Evolutionary conservation across 2,329 filamentous ascomycete species (phyloP), one percentile per base, ranked within the genome.

Genomic region (Colletotrichum eleusines): DNA sequence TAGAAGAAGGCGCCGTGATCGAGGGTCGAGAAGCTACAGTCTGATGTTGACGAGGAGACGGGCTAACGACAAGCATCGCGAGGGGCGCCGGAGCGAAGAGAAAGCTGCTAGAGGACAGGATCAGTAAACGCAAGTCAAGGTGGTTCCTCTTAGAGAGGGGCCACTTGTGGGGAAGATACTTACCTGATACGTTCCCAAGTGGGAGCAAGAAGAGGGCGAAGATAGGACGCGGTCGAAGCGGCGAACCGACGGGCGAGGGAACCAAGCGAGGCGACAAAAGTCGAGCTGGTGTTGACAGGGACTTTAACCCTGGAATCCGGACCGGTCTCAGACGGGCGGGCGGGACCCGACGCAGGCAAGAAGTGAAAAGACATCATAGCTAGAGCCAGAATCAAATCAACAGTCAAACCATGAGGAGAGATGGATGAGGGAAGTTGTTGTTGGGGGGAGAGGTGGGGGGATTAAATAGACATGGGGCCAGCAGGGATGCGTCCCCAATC

Each of bases 331-430:
- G 58, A 54, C 64, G 31, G 58, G 62, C 48, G 50, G 38, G 62
- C 50, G 28, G 38, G 28, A 57, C 50, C 44, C 58, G 64, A 61
- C 48, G 38, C 58, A 67, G 57, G 58, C 35, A 57, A 66, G 38
- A 61, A 61, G 59, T n/a, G 46, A 67, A 40, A 61, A 61, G 48
- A 38, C n/a, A 63, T 53, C 46, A 38, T 63, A 61, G 59, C 64
- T 57, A 26, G 23, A 63, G 64, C 59, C 26, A 67, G 38, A 54
- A 20, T 11, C 53, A 57, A 35, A 44, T 63, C 46, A 54, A 63
- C 59, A 28, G 31, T 35, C 48, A 67, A 53, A 63, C 48, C 62
- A 26, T 55, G 64, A 38, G n/a, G 57, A 60, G 55, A 42, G 31
- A 48, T 31, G 42, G 28, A 58, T 33, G 40, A 60, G 53, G n/a